phyloP scores from a whole-genome alignment of 257 asterid genomes.

The Solanum chiquidenum region DNA sequence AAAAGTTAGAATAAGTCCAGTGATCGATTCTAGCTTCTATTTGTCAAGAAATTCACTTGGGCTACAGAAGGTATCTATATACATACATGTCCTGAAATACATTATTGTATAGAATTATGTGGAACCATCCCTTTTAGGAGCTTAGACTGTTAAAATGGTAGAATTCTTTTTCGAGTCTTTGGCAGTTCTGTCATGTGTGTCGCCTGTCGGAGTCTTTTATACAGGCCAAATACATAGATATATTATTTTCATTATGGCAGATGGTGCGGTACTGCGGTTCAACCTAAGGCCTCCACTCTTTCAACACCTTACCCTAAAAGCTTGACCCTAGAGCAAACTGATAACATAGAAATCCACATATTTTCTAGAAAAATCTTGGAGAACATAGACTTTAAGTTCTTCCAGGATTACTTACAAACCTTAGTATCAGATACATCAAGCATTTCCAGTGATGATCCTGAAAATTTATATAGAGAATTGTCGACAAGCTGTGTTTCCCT shows the following conservation, averaged over 20 bases:
- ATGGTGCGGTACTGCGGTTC: not conserved
- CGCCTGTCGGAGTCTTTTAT: not conserved
- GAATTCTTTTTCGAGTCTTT: not conserved
- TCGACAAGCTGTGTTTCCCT: conserved; percentile 54
- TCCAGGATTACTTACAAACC: conserved; percentile 22
- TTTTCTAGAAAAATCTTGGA: not conserved
- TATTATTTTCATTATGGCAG: not conserved
- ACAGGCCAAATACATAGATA: not conserved
- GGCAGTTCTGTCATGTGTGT: not conserved
- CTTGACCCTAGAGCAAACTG: not conserved
- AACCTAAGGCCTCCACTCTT: not conserved
- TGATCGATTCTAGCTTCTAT: not conserved
- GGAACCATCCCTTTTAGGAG: not conserved
- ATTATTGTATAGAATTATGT: no score
- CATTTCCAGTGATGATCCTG: conserved; percentile 63
- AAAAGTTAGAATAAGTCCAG: not conserved
- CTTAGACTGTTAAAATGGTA: not conserved
- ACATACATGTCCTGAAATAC: not conserved
- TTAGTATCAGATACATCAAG: conserved; percentile 80
- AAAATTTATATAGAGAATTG: conserved; percentile 40
- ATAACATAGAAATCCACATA: not conserved
- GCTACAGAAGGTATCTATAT: not conserved
- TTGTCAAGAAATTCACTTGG: not conserved
- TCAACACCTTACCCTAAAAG: not conserved
- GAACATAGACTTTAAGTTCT: not conserved